Base-by-base conservation (phyloP, 352 stramenopile genomes). In the Aphanomyces invadans region DNA sequence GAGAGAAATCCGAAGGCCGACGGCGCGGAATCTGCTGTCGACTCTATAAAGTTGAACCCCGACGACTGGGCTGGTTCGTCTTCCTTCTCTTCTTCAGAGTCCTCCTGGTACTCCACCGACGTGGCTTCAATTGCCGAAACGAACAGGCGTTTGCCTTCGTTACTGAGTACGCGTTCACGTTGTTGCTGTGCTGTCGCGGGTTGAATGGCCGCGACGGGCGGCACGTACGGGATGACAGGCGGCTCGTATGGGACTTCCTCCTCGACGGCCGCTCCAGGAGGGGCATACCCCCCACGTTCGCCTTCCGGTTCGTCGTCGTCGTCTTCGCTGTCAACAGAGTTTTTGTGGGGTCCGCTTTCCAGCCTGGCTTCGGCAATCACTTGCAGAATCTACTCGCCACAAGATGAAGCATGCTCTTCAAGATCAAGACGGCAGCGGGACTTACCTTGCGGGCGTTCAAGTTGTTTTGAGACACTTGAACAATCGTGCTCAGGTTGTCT, bases 1-100 rank as follows among this genome's bases (percentile, higher is more conserved):
- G 75, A 68, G 62, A 95, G 90, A 61, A 95, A 95, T 0, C 79
- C 81, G 46, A 95, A 95, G 1, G 86, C 84, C 19, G 86, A 95
- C 2, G 45, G 59, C 23, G 69, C 71, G 15, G 52, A n/a, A n/a
- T n/a, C 62, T 15, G 23, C 38, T 19, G 25, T 21, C 28, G 48
- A 46, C 26, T 28, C 12, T 25, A 87, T 81, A 57, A 87, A 87
- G 21, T 74, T 73, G 66, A 87, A 87, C 17, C 72, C 72, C 0
- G 78, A 87, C 62, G 21, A 33, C 23, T 55, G 15, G 25, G 75
- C 70, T 11, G 71, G 76, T 26, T 83, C 76, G 33, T 73, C 77
- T n/a, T 83, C 83, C 49, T 83, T 73, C 21, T 80, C 72, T 21
- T 68, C 61, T 5, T 57, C n/a, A n/a, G n/a, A n/a, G n/a, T n/a